Conservation (phyloP, 1,284 basidiomycete genomes). For the Apiotrichum gracile region DNA sequence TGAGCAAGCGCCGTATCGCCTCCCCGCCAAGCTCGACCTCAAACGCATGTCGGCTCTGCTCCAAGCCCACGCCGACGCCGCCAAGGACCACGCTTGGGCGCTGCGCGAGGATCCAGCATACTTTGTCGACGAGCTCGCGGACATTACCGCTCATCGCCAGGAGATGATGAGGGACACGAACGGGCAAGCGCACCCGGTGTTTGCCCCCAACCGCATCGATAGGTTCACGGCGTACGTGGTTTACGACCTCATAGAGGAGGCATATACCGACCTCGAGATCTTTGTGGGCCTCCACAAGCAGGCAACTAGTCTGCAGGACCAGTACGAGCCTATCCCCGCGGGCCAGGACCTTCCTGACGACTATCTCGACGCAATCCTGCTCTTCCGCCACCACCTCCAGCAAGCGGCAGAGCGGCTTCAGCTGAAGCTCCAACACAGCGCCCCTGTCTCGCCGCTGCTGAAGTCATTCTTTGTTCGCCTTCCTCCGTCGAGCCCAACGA, state of each 20-base stretch:
- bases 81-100: background rate
- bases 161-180: background rate
- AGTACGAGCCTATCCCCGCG: background rate
- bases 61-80: background rate
- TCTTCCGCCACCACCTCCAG: background rate
- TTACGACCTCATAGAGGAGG: background rate
- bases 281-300: background rate
- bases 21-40: background rate
- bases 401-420: background rate
- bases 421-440: background rate
- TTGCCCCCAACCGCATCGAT: background rate
- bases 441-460: background rate
- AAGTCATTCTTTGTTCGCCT: background rate
- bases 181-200: background rate
- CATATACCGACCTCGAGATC: background rate
- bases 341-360: background rate
- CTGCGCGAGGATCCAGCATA: constrained; percentile 3
- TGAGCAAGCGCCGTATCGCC: background rate
- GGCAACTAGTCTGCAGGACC: background rate
- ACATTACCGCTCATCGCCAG: background rate
- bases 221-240: background rate
- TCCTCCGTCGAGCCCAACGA: background rate
- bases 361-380: background rate
- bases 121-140: constrained; percentile 2
- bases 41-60: background rate